phyloP scores from a whole-genome alignment of 257 asterid genomes.

The Solanum chilense region DNA sequence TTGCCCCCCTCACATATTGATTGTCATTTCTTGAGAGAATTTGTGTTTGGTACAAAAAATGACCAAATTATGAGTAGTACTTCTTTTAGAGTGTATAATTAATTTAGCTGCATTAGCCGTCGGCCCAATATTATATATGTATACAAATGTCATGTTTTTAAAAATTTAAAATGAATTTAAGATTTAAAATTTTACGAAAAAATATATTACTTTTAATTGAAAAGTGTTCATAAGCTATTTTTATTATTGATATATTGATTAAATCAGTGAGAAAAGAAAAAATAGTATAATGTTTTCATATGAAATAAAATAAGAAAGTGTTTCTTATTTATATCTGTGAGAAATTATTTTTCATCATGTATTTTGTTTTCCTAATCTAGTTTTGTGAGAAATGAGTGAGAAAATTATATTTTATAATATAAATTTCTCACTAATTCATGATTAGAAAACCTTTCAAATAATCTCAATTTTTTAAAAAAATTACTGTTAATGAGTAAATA shows the following conservation, averaged over 20 bases:
- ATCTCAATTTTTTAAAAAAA: too few species aligned
- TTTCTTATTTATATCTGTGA: background rate
- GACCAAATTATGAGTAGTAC: background rate
- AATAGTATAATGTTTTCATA: background rate
- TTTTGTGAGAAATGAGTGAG: background rate
- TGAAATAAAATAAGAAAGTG: too few species aligned
- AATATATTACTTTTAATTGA: too few species aligned
- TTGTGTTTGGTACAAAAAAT: background rate
- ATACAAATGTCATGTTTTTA: too few species aligned
- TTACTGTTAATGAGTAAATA: too few species aligned
- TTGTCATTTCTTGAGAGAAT: background rate
- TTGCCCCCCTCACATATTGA: background rate
- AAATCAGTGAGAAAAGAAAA: background rate
- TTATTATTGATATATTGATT: too few species aligned
- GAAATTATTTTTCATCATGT: too few species aligned
- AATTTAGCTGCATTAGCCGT: conserved; percentile 2
- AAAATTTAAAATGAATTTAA: background rate
- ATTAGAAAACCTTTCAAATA: background rate
- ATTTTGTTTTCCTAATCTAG: too few species aligned
- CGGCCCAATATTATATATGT: conserved; percentile 1
- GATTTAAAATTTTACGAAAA: background rate
- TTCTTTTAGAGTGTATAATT: background rate
- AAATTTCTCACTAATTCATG: background rate
- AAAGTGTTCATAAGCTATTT: background rate
- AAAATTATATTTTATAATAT: too few species aligned